Evolutionary conservation across 345 rosid genomes (phyloP).

Genomic region (Cardamine occulta): DNA sequence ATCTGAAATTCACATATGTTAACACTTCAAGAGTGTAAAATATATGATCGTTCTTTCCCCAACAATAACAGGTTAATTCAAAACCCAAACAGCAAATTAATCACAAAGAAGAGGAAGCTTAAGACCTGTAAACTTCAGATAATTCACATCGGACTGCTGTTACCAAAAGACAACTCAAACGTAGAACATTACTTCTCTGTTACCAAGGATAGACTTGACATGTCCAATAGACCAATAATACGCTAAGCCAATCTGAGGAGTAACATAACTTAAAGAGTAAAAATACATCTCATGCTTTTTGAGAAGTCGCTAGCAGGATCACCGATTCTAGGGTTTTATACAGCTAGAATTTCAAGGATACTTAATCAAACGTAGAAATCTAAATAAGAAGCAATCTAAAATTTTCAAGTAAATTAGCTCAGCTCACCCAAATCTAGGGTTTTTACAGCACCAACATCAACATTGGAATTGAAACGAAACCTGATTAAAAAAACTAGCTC

Average conservation of each 20-base stretch:
- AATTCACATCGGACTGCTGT: background rate
- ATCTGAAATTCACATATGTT: no score
- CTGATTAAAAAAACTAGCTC: background rate
- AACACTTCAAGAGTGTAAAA: conserved; percentile 6
- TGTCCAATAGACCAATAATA: background rate
- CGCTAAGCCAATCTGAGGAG: background rate
- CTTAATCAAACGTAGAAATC: no score
- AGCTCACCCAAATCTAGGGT: conserved; percentile 48
- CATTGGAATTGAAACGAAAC: conserved; percentile 10
- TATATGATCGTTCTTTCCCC: no score
- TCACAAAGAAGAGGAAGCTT: background rate
- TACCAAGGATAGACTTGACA: no score
- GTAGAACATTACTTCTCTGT: background rate
- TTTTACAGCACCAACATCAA: conserved; percentile 19
- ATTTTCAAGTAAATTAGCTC: no score
- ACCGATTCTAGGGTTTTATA: background rate
- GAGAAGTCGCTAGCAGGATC: background rate
- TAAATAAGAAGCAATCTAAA: no score
- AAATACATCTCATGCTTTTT: background rate
- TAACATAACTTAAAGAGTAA: background rate
- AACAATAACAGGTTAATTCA: background rate
- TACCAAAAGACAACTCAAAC: conserved; percentile 7
- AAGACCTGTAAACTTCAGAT: background rate
- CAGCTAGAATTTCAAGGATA: background rate
- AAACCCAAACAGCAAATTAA: background rate